Evolutionary conservation across 257 asterid species (phyloP), one percentile per base, ranked within the genome.

Genomic region (Dorcoceras hygrometricum): DNA sequence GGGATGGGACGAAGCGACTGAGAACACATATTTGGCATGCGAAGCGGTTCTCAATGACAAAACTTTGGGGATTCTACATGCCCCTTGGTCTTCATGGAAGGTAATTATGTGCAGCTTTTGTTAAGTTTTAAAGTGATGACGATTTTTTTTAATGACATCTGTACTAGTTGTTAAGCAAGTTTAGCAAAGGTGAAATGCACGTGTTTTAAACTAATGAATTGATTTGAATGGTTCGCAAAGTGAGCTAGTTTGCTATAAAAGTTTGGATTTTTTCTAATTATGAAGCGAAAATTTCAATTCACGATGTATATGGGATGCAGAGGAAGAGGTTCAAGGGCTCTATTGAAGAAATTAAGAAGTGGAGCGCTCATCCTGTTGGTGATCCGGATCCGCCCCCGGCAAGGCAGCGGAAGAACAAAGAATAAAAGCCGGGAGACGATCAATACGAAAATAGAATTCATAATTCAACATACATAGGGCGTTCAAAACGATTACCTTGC

Each of bases 11-110:
- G 31, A 91, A 86, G 83, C 84, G 97, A 73, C 74, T 89, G 67
- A 81, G 91, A 81, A 92, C 98, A 12, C 97, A 93, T 77, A 77
- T 90, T 31, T 93, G 99, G 99, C 95, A 86, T 79, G 99, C 97
- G 2, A 93, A 90, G 71, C 87, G 96, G 57, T 93, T 90, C 68
- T 82, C 71, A 28, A 89, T 91, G 92, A 76, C 82, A 31, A 91
- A 89, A 71, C 75, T 59, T 3, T 93, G 97, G 99, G 95, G 97
- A 43, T 90, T 93, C 67, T 61, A 82, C 78, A 77, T 93, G 62
- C 99, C 97, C 16, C 80, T 88, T 62, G 91, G 94, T 57, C 81
- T 85, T 71, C 90, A 88, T 18, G 95, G 96, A 71, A 86, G 96
- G 99, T 92, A 81, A 25, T 61, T 60, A 14, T 10, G 34, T 63